phyloP scores from a whole-genome alignment of 768 basidiomycete genomes.

The Auricularia auricula-judae region DNA sequence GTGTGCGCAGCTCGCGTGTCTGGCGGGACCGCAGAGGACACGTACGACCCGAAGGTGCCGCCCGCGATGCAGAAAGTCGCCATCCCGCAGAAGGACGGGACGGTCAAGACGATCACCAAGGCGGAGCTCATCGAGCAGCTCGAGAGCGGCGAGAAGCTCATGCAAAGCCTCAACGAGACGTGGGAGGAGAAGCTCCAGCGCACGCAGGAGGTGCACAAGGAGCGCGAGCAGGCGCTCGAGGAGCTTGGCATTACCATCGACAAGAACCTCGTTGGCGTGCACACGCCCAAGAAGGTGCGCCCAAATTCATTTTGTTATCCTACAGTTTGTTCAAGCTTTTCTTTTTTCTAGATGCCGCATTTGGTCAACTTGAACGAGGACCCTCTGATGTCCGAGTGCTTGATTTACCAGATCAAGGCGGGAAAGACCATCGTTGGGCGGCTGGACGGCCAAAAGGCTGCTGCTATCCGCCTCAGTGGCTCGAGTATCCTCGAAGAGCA shows the following conservation, averaged over 20 bases:
- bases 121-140: constrained; percentile 96
- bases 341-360: constrained; percentile 65
- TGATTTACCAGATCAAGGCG: constrained; percentile 84
- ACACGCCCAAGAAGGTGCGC: constrained; percentile 86
- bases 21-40: constrained; percentile 54
- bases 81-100: constrained; percentile 86
- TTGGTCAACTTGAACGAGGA: constrained; percentile 90
- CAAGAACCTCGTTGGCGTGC: constrained; percentile 92
- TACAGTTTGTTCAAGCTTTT: not conserved
- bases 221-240: constrained; percentile 94
- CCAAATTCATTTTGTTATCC: too few relatives aligned
- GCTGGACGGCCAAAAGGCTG: constrained; percentile 66
- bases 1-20: constrained; percentile 55
- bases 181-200: constrained; percentile 92
- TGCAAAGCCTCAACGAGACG: constrained; percentile 87
- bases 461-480: constrained; percentile 87
- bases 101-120: constrained; percentile 91
- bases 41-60: constrained; percentile 80
- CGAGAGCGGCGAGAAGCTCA: constrained; percentile 88
- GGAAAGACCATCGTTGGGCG: constrained; percentile 83
- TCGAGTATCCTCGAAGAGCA: constrained; percentile 87
- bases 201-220: constrained; percentile 91
- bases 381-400: constrained; percentile 92
- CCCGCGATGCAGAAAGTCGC: constrained; percentile 93
- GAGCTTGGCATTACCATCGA: constrained; percentile 97